Conservation (phyloP, 148 eudicot species). For the Rhododendron ferrugineum region DNA sequence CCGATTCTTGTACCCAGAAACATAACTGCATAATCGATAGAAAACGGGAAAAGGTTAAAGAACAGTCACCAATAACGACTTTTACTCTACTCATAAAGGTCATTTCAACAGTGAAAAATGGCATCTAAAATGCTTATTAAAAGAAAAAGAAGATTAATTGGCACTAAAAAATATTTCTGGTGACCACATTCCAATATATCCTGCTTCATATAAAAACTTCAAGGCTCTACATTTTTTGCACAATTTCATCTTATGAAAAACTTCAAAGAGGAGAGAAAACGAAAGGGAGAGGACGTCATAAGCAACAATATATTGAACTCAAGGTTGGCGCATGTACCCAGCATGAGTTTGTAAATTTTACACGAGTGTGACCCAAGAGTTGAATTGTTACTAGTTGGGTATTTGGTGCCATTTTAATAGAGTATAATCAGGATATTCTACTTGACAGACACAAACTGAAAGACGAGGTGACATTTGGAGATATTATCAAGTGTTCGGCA, state of each 20-base stretch:
- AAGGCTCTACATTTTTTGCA: not conserved
- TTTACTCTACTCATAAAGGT: not conserved
- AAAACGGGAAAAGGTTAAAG: not conserved
- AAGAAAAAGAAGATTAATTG: not conserved
- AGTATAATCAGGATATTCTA: not conserved
- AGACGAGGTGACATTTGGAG: not conserved
- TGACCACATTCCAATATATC: not conserved
- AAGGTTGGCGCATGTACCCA: not conserved
- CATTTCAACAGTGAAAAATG: not conserved
- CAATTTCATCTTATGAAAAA: not conserved
- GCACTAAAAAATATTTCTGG: not conserved
- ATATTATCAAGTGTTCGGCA: not conserved
- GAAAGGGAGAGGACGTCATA: not conserved
- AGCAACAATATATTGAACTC: not conserved
- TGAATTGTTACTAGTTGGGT: not conserved
- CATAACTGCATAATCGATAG: slow-evolving; percentile 58
- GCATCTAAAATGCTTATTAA: not conserved
- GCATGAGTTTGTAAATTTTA: not conserved
- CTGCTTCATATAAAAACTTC: not conserved
- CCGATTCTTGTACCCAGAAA: slow-evolving; percentile 92
- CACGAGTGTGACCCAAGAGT: not conserved
- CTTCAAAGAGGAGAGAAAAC: not conserved
- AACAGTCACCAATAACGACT: not conserved
- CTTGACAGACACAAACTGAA: not conserved
- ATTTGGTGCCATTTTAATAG: not conserved